Base-by-base conservation (phyloP, 345 rosid genomes). In the Melaleuca quinquenervia region DNA sequence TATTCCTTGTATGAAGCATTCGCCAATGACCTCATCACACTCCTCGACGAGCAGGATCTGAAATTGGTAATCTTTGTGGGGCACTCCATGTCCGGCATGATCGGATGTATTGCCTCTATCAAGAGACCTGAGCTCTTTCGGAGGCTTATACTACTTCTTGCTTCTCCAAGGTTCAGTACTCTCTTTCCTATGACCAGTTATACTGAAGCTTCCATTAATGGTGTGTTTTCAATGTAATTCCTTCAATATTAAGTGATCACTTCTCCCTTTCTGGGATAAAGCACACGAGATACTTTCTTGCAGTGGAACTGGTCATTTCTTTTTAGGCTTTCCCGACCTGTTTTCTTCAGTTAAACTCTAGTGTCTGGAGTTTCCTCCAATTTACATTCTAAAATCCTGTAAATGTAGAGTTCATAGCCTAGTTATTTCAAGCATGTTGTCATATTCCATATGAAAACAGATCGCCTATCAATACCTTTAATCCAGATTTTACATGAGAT, bases 81-180 rank as follows among this genome's bases (percentile, higher is more conserved):
- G 50, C 87, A 87, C 83, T 87, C 89, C 85, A 84, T 87, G 89
- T 84, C 89, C 27, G 89, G 84, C 48, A 87, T 87, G 84, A 51
- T 87, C n/a, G 89, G 89, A 21, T 87, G 89, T 70, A 82, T 87
- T 41, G 87, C 89, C 82, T 87, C 89, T 49, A 51, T 87, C 64
- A 60, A 82, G 52, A 87, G 89, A 58, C 89, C 87, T 12, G 85
- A 87, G 29, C 89, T 87, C 27, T 87, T 87, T 82, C 84, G 52
- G 70, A 87, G 45, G 84, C 89, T 87, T 82, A 7, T 87, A 7
- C 86, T 84, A 26, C 70, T 87, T 22, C 75, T 75, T 15, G 84
- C 88, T 26, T 87, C 88, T 49, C 88, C 88, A 3, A 87, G 88
- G 86, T 86, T 60, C 56, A 82, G 5, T 8, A 50, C 15, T 18